Base-by-base conservation (phyloP, 1,284 basidiomycete genomes). In the Apiotrichum siamense region DNA sequence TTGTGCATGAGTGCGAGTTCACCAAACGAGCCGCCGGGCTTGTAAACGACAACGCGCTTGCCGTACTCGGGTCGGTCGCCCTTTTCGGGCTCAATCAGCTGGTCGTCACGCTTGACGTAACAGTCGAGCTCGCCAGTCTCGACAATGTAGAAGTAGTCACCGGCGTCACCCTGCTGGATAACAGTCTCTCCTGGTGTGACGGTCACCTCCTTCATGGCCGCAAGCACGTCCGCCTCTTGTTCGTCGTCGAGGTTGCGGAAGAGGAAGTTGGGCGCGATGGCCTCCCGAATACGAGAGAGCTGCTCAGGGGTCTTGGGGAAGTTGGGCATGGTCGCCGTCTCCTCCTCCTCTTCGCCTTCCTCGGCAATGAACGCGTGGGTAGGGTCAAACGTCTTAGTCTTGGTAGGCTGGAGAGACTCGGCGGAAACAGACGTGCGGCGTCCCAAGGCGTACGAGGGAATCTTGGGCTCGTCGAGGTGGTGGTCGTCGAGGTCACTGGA, bases 1-100 rank as follows among this genome's bases (percentile, higher is more conserved):
- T 91, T 91, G 75, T 99, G 96, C 88, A 99, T 94, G 60, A 99
- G 77, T 27, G 96, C 96, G 44, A 99, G 80, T 75, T 99, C 96
- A 45, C 96, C 94, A 63, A 98, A 97, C 44, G 87, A 90, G 57
- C 81, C 84, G 1, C 92, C 92, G 1, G 89, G 84, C 42, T 80
- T 81, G 78, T 88, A 94, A 54, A 87, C 85, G 42, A 85, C 81
- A 5, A 96, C 92, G 69, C 87, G 85, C 61, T 83, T 86, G 42
- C 89, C 89, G 10, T 69, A 46, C 27, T 52, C 36, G 44, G 52
- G 60, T 47, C 80, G 79, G 37, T 81, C 71, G 60, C 84, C 83
- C 70, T 79, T 82, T 53, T 82, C 78, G 50, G 77, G 71, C 65
- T 64, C 60, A 66, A 59, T 74, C 47, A 68, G 65, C 58, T 60